Conservation (phyloP, 2,329 filamentous ascomycete species). For the Aspergillus pseudotamarii region DNA sequence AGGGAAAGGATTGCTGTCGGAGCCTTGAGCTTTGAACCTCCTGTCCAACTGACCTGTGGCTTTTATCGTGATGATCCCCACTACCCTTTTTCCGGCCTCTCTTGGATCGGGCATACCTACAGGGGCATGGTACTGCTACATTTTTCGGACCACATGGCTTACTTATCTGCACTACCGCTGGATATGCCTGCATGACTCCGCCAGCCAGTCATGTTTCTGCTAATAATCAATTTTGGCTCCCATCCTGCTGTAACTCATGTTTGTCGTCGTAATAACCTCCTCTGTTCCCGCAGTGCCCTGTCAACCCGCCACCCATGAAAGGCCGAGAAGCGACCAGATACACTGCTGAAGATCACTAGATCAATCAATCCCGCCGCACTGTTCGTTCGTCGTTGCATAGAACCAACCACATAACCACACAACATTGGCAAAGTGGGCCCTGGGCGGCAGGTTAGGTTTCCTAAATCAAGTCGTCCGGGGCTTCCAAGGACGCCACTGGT, state of each 20-base stretch:
- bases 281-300: not conserved
- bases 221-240: not conserved
- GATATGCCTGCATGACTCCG: not conserved
- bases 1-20: not conserved
- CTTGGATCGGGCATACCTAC: not conserved
- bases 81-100: not conserved
- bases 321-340: too few relatives aligned
- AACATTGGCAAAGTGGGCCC: conserved; percentile 2
- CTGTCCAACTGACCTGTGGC: not conserved
- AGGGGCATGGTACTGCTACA: not conserved
- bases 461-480: not conserved
- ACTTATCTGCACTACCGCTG: not conserved
- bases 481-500: conserved; percentile 8
- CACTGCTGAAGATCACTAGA: not conserved
- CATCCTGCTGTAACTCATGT: not conserved
- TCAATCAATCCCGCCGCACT: not conserved
- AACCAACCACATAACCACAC: not conserved
- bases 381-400: not conserved
- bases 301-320: not conserved
- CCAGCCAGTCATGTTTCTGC: not conserved
- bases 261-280: not conserved
- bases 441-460: not conserved
- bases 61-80: not conserved
- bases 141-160: not conserved
- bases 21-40: too few relatives aligned